Evolutionary conservation across 192 early-diverging fungal genomes (phyloP), one percentile per base, ranked within the genome.

Genomic region (Diversispora epigaea): DNA sequence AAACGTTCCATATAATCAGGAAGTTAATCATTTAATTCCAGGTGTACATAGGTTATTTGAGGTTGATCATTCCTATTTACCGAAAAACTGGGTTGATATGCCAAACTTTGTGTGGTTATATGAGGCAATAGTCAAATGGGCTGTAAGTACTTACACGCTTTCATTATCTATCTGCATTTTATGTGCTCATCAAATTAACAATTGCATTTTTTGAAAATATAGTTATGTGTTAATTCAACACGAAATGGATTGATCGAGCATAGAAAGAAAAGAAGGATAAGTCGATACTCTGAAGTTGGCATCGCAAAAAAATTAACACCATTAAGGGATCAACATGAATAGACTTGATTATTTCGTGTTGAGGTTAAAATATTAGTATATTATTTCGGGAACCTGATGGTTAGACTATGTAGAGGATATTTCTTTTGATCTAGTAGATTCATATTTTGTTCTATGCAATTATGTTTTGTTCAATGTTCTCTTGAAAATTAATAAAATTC

Each of bases 181-280:
- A n/a, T n/a, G 69, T 57, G 50, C 69, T 57, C 39, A 71, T 71
- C 54, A 57, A 73, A 73, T 61, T 46, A 61, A 61, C n/a, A 61
- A 73, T 61, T 45, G 43, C 57, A 73, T 61, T 73, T 73, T 58
- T 73, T n/a, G 55, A 46, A 46, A 73, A 73, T 73, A 73, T 73
- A 73, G 71, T 49, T 73, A 73, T 46, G 71, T n/a, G 43, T 73
- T 73, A 61, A 73, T 73, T 73, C 71, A 44, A 73, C 69, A 54
- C 69, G 69, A 57, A 57, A 71, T 54, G 54, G 54, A 57, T 71
- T 71, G 69, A 71, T 71, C 54, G 54, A 54, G 39, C 69, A 71
- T 71, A 57, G 69, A 71, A 71, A 71, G 69, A 71, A 71, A 71
- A 55, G 57, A 73, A 73, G 71, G 57, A 44, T 70, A 22, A 55